A percentile compares a stretch with the other conserved stretches of the same genome.
These are phyloP conservation scores for Cyberlindnera americana DNA, from an alignment of 805 yeast genomes.

Conservation along the genomic window DNA sequence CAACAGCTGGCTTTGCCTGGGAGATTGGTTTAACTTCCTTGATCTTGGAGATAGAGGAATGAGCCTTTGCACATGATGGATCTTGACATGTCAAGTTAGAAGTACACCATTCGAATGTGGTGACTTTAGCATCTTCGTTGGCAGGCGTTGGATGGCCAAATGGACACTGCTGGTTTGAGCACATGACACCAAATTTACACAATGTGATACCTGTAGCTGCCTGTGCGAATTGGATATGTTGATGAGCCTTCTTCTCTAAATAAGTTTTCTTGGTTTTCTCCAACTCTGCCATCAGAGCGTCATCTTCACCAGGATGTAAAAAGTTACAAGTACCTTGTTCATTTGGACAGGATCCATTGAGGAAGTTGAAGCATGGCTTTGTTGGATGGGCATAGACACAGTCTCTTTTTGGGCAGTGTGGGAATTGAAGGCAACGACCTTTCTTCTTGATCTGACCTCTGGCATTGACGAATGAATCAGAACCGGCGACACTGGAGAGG, in stretches of 20 bases:
- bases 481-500: constrained; percentile 31
- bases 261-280: constrained; percentile 57
- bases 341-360: constrained; percentile 61
- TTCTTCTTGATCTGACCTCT: constrained; percentile 44
- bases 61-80: constrained; percentile 65
- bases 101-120: constrained; percentile 71
- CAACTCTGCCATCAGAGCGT: constrained; percentile 61
- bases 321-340: constrained; percentile 79
- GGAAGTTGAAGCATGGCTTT: constrained; percentile 66
- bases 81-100: constrained; percentile 63
- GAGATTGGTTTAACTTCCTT: constrained; percentile 31
- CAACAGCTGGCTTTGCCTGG: constrained; percentile 27
- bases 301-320: constrained; percentile 85
- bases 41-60: constrained; percentile 68
- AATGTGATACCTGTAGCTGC: constrained; percentile 49
- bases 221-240: constrained; percentile 27
- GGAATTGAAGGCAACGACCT: constrained; percentile 69
- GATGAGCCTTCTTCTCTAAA: constrained; percentile 35
- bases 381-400: constrained; percentile 83
- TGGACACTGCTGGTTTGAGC: constrained; percentile 77
- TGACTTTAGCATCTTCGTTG: constrained; percentile 67
- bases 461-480: constrained; percentile 25
- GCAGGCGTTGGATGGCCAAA: constrained; percentile 93
- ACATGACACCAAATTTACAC: constrained; percentile 74
- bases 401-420: constrained; percentile 63